A percentile compares a stretch with the other conserved stretches of the same genome.
These are phyloP conservation scores for Lolium multiflorum DNA, from an alignment of 176 grass and related monocot genomes.

Conservation along the genomic window DNA sequence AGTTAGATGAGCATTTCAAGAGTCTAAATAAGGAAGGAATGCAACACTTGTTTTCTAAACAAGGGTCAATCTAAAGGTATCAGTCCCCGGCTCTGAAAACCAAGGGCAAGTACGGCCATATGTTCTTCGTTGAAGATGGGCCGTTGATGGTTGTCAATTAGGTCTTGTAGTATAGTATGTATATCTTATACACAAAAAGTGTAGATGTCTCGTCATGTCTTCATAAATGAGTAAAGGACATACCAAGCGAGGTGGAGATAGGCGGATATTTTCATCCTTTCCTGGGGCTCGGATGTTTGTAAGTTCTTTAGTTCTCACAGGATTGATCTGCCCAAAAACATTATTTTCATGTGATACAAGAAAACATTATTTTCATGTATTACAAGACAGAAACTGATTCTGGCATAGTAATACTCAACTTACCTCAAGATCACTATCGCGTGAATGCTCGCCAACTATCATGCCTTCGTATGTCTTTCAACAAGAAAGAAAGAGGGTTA, in stretches of 20 bases:
- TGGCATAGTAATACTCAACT: constrained; percentile 44
- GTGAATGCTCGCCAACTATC: constrained; percentile 96
- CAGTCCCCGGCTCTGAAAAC: background rate
- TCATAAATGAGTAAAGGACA: constrained; percentile 19
- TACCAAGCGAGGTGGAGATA: constrained; percentile 96
- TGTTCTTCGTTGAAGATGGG: background rate
- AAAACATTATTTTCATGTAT: constrained; percentile 36
- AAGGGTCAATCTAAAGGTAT: background rate
- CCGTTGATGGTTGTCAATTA: constrained; percentile 11
- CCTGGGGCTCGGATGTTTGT: constrained; percentile 90
- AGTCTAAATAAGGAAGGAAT: background rate
- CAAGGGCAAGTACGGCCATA: background rate
- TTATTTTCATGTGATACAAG: constrained; percentile 28
- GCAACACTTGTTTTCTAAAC: constrained; percentile 28
- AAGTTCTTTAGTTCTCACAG: constrained; percentile 98
- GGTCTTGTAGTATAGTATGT: background rate
- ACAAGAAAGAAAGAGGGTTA: constrained; percentile 35
- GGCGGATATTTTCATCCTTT: constrained; percentile 95
- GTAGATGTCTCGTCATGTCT: background rate
- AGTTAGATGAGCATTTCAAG: background rate
- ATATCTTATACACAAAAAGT: background rate
- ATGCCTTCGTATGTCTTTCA: constrained; percentile 92
- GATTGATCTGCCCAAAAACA: constrained; percentile 70
- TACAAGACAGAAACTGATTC: constrained; percentile 4
- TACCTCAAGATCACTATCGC: constrained; percentile 98